Base-by-base conservation (phyloP, 345 rosid genomes). In the Brassica carinata region DNA sequence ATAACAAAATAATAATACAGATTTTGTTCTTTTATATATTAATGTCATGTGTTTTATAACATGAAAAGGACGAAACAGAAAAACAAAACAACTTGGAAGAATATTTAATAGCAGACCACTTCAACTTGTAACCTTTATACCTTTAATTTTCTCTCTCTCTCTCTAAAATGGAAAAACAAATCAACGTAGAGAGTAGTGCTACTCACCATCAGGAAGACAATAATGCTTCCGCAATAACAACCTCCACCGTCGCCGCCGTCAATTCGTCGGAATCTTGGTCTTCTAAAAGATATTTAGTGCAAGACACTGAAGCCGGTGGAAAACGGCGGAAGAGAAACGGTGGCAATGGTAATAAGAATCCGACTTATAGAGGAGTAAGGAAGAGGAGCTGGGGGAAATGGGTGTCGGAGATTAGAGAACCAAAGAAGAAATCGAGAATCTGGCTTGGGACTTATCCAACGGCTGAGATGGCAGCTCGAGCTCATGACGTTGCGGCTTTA, bases 381-480 rank as follows among this genome's bases (percentile, higher is more conserved):
- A 91, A 76, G 92, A 87, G 98, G 45, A 94, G 90, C 77, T 92
- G 98, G 98, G 98, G 98, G 0, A 93, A 90, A 84, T 95, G 97
- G 97, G 98, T 94, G 69, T 92, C 97, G 0, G 99, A 94, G 82
- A 94, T 92, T 68, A 83, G 99, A 55, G 90, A 94, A 80, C 98
- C 99, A 0, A 89, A 79, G 88, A 94, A 91, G 85, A 94, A 94
- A 81, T 92, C 98, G 1, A 89, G 99, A 77, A 94, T 94, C 3
- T 94, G 99, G 98, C 85, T 94, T 4, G 98, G 98, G 0, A 91
- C 97, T 31, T 94, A 87, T 82, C 81, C 90, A 10, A 92, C 98
- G 7, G 83, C 98, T 9, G 97, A 92, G 87, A 94, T 92, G 98
- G 98, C 97, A 0, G 97, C 98, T 79, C 87, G 97, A 82, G 98